Conservation (phyloP, 2,329 filamentous ascomycete genomes). For the Scytalidium lignicola region DNA sequence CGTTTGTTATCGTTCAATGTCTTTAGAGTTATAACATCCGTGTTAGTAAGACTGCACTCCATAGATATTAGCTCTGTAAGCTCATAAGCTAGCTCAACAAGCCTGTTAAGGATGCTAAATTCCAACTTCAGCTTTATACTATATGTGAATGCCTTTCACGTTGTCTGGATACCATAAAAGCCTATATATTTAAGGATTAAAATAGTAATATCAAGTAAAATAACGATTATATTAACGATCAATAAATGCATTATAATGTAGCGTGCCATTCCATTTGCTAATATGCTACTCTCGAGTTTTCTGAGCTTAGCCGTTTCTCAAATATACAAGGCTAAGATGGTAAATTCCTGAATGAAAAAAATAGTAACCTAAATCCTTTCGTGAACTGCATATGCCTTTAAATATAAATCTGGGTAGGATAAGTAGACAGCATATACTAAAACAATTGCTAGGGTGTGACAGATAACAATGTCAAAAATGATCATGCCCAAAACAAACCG, state of each 20-base stretch:
- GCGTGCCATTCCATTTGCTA: no score
- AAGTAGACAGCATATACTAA: constrained; percentile 37
- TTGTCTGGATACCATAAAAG: constrained; percentile 32
- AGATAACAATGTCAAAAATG: constrained; percentile 40
- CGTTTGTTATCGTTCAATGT: no score
- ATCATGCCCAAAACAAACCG: constrained; percentile 46
- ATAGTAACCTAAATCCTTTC: constrained; percentile 40
- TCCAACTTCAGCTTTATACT: constrained; percentile 42
- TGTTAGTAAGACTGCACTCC: no score
- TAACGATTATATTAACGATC: constrained; percentile 40
- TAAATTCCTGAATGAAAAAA: constrained; percentile 39
- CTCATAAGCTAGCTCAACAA: background rate
- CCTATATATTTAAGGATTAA: constrained; percentile 31
- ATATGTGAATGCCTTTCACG: constrained; percentile 34
- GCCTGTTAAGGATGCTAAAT: constrained; percentile 38
- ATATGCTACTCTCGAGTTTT: no score
- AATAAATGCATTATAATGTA: constrained; percentile 35
- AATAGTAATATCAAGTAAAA: constrained; percentile 39
- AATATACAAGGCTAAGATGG: constrained; percentile 45
- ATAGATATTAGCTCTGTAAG: no score
- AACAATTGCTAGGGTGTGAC: constrained; percentile 45
- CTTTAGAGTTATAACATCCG: no score
- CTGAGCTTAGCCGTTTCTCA: constrained; percentile 36
- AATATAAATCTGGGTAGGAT: constrained; percentile 21
- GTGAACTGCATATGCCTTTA: constrained; percentile 29